Evolutionary conservation across 2,329 filamentous ascomycete species (phyloP).

Genomic region (Pseudogymnoascus sp.): DNA sequence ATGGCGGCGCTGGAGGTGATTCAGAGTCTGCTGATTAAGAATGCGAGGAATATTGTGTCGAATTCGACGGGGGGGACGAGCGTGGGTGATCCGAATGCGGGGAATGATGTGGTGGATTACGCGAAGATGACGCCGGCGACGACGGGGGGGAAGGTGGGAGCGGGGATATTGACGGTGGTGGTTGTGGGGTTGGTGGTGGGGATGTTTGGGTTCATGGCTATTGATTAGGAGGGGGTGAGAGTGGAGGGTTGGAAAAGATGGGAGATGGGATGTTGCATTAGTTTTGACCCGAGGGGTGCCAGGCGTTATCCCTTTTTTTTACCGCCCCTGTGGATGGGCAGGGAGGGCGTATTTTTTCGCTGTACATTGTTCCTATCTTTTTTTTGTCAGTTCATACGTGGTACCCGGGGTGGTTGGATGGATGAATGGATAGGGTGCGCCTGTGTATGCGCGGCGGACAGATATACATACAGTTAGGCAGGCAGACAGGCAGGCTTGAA

Average conservation of each 20-base stretch:
- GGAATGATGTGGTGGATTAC: slow-evolving; percentile 15
- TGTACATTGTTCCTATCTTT: background rate
- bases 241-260: no score
- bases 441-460: background rate
- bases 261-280: background rate
- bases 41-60: slow-evolving; percentile 29
- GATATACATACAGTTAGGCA: background rate
- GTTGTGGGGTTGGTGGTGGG: slow-evolving; percentile 11
- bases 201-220: slow-evolving; percentile 3
- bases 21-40: slow-evolving; percentile 34
- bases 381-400: background rate
- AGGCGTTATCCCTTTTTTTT: background rate
- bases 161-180: slow-evolving; percentile 37
- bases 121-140: slow-evolving; percentile 25
- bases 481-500: background rate
- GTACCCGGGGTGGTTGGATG: background rate
- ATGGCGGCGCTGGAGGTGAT: slow-evolving; percentile 64
- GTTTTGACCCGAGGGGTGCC: background rate
- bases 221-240: background rate
- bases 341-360: background rate
- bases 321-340: background rate
- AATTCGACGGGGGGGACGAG: slow-evolving; percentile 43
- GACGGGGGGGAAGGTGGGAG: slow-evolving; percentile 37
- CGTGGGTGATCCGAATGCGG: slow-evolving; percentile 24
- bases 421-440: background rate